phyloP scores from a whole-genome alignment of 306 rosid genomes.

The Acmispon strigosus region DNA sequence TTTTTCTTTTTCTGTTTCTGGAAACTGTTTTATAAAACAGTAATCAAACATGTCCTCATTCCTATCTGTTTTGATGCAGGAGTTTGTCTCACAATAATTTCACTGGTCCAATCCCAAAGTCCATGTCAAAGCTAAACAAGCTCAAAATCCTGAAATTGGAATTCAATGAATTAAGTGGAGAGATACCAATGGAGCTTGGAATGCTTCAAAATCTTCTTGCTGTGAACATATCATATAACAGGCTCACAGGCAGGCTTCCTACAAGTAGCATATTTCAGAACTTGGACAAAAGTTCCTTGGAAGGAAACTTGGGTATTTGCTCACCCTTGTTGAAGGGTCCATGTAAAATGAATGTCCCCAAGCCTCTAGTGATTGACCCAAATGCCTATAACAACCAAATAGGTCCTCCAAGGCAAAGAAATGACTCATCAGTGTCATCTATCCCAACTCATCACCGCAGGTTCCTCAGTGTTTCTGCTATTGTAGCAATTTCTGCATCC shows the following conservation, averaged over 20 bases:
- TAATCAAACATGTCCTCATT: not conserved
- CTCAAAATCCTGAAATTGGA: constrained; percentile 74
- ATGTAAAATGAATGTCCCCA: constrained; percentile 78
- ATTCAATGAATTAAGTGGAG: constrained; percentile 75
- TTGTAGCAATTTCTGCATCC: constrained; percentile 77
- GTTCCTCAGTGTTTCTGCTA: constrained; percentile 76
- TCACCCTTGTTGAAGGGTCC: constrained; percentile 84
- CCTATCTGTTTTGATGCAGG: constrained; percentile 39
- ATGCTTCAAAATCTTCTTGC: constrained; percentile 70
- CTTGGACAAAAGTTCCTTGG: constrained; percentile 77
- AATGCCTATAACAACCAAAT: constrained; percentile 56
- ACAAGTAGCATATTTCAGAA: constrained; percentile 52
- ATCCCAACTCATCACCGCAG: constrained; percentile 34
- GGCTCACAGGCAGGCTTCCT: constrained; percentile 85
- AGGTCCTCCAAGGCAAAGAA: constrained; percentile 30
- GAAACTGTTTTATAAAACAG: too few species aligned
- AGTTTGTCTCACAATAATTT: constrained; percentile 73
- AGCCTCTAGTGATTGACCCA: constrained; percentile 92
- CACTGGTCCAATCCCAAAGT: constrained; percentile 60
- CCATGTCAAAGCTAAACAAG: constrained; percentile 60
- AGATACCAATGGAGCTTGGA: constrained; percentile 87
- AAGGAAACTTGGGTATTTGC: constrained; percentile 86
- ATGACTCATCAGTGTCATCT: constrained; percentile 25
- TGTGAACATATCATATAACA: constrained; percentile 77
- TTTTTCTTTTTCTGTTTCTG: too few species aligned